Percentiles rank a stretch among this genome's conserved stretches.
Conservation (phyloP, 257 asterid genomes). For the Capsicum chinense region DNA sequence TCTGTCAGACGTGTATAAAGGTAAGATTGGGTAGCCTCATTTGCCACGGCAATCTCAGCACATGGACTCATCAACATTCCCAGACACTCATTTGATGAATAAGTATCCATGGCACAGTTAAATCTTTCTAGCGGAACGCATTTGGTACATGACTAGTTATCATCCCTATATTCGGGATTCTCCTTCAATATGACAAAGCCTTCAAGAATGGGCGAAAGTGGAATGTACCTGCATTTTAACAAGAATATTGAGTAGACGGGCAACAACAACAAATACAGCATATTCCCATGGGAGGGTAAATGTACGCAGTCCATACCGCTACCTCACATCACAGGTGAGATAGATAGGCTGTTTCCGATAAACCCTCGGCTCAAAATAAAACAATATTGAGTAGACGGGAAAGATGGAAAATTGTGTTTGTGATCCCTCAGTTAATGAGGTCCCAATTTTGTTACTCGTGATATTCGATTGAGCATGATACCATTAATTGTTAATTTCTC, state of each 20-base stretch:
- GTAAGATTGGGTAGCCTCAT: neutral
- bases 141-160: constrained; percentile 28
- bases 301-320: too few species aligned
- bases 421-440: neutral
- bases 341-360: too few species aligned
- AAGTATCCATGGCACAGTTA: neutral
- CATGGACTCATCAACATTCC: neutral
- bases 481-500: neutral
- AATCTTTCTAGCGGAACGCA: neutral
- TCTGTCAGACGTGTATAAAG: neutral
- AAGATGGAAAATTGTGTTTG: neutral
- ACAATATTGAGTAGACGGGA: neutral
- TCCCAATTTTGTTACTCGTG: neutral
- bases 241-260: neutral
- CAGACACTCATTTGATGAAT: neutral
- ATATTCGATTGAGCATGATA: neutral
- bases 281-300: too few species aligned
- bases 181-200: constrained; percentile 91
- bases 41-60: neutral
- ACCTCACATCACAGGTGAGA: too few species aligned
- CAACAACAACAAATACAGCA: too few species aligned
- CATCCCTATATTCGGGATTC: constrained; percentile 88
- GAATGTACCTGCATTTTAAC: constrained; percentile 66
- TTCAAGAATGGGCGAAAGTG: constrained; percentile 87
- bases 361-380: too few species aligned